Evolutionary conservation across 345 rosid genomes (phyloP).

Genomic region (Dovyalis caffra): DNA sequence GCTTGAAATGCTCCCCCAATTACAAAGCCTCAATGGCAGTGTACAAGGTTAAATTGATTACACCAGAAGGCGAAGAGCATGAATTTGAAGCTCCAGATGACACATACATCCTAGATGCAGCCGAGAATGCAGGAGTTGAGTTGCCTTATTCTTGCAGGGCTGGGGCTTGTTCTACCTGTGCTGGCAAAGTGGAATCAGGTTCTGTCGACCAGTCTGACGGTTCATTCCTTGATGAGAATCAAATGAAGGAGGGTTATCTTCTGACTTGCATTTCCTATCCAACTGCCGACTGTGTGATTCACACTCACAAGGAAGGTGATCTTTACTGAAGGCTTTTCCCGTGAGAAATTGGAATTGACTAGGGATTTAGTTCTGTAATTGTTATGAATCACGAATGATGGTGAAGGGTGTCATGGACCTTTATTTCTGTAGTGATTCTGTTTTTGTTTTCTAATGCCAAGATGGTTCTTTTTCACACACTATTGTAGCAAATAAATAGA

Average conservation of each 20-base stretch:
- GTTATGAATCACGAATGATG: neutral
- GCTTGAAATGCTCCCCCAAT: slow-evolving; percentile 53
- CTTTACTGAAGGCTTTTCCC: slow-evolving; percentile 28
- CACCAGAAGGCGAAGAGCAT: slow-evolving; percentile 55
- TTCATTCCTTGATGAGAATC: slow-evolving; percentile 68
- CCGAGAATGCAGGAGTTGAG: slow-evolving; percentile 74
- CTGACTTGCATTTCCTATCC: slow-evolving; percentile 82
- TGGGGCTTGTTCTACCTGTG: slow-evolving; percentile 88
- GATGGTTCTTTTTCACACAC: neutral
- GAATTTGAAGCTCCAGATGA: slow-evolving; percentile 67
- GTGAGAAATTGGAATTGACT: neutral
- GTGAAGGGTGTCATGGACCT: neutral
- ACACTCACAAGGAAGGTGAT: slow-evolving; percentile 78
- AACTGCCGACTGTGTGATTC: slow-evolving; percentile 68
- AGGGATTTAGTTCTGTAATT: neutral
- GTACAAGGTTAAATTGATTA: slow-evolving; percentile 75
- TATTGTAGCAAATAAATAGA: neutral
- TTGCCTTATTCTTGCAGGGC: slow-evolving; percentile 93
- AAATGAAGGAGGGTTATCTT: slow-evolving; percentile 53
- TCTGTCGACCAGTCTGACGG: slow-evolving; percentile 82
- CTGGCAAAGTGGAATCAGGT: slow-evolving; percentile 62
- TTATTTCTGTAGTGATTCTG: neutral
- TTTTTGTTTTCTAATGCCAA: neutral
- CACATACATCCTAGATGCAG: slow-evolving; percentile 70
- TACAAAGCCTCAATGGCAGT: slow-evolving; percentile 49